These are phyloP conservation scores for Cinnamomum chago DNA, from an alignment of 164 flowering plant genomes.

Conservation along the genomic window DNA sequence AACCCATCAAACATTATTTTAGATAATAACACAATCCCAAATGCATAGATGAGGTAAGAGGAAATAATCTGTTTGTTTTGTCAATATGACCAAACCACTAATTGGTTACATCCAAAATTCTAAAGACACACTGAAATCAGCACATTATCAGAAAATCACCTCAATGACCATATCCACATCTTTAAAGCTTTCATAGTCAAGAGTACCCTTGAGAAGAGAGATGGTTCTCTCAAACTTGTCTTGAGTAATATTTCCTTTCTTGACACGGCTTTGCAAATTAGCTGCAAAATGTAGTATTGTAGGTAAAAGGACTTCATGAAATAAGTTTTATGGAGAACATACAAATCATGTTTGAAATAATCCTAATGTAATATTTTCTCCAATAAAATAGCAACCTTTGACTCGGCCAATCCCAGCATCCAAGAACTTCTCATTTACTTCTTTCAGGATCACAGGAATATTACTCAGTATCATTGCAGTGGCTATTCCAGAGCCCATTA, in stretches of 20 bases:
- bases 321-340: not conserved
- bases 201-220: conserved; percentile 72
- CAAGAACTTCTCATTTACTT: conserved; percentile 81
- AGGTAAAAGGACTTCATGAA: not conserved
- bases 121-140: not conserved
- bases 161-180: conserved; percentile 96
- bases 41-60: not conserved
- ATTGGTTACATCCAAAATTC: not conserved
- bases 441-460: conserved; percentile 72
- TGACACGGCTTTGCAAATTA: conserved; percentile 82
- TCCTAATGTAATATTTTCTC: not conserved
- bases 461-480: conserved; percentile 76
- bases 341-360: not conserved
- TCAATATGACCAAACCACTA: not conserved
- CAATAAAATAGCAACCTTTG: conserved; percentile 43
- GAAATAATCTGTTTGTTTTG: not conserved
- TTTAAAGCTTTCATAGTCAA: conserved; percentile 74
- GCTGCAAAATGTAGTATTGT: conserved; percentile 33
- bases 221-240: conserved; percentile 71
- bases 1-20: not conserved
- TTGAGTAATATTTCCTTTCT: conserved; percentile 75
- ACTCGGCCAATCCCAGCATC: conserved; percentile 74
- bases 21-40: not conserved
- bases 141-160: conserved; percentile 30
- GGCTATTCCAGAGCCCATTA: conserved; percentile 98